Percentiles rank a stretch among this genome's conserved stretches.
Evolutionary conservation across 2,329 filamentous ascomycete genomes (phyloP).

Genomic region (Venturia asperata): DNA sequence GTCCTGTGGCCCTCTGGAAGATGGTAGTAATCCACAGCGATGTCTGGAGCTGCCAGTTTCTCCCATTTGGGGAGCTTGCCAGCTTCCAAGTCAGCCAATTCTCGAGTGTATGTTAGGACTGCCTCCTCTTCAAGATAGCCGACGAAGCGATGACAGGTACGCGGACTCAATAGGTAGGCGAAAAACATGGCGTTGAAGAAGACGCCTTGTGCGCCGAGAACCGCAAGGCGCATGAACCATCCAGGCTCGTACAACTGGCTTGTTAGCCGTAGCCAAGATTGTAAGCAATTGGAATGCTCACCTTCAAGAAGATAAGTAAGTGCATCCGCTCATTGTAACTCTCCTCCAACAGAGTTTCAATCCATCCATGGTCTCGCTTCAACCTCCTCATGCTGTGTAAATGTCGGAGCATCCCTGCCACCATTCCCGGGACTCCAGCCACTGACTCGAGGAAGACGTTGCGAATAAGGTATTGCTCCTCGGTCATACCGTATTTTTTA

Average conservation of each 20-base stretch:
- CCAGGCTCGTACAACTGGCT: constrained; percentile 57
- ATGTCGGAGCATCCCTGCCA: constrained; percentile 89
- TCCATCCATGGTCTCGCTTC: constrained; percentile 92
- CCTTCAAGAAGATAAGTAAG: constrained; percentile 80
- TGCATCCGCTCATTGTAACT: constrained; percentile 94
- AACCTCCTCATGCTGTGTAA: constrained; percentile 75
- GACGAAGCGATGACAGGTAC: constrained; percentile 88
- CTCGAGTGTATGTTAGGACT: constrained; percentile 87
- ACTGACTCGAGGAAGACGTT: constrained; percentile 94
- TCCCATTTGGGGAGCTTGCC: constrained; percentile 81
- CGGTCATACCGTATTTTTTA: constrained; percentile 63
- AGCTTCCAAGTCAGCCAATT: constrained; percentile 76
- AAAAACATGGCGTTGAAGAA: constrained; percentile 95
- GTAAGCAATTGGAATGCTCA: not conserved
- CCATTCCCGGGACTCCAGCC: constrained; percentile 93
- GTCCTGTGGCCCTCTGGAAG: constrained; percentile 78
- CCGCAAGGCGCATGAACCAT: constrained; percentile 85
- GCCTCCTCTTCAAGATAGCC: constrained; percentile 97
- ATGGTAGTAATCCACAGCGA: constrained; percentile 86
- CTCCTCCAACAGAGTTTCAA: constrained; percentile 84
- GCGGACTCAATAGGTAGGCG: constrained; percentile 77
- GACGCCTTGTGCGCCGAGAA: constrained; percentile 86
- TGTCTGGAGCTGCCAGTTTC: constrained; percentile 71
- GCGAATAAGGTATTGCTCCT: constrained; percentile 80
- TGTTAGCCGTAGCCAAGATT: not conserved